Evolutionary conservation across 1,139 yeast species (phyloP).

Genomic region (Magnusiomyces fungicola): DNA sequence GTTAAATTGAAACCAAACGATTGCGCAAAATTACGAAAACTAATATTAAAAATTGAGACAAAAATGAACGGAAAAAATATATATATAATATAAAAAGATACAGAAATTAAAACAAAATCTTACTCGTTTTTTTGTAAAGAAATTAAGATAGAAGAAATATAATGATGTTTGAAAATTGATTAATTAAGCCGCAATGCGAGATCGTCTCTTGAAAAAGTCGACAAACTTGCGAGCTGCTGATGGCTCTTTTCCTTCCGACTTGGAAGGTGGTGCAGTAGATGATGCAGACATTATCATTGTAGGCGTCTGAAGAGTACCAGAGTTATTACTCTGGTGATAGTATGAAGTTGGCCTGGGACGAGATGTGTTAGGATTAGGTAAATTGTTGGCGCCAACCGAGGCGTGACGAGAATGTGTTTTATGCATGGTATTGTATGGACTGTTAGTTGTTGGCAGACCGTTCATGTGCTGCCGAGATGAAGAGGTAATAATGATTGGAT

Average conservation of each 20-base stretch:
- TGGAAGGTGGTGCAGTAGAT: neutral
- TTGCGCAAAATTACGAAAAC: too few species aligned
- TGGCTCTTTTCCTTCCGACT: constrained; percentile 1
- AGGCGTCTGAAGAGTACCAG: neutral
- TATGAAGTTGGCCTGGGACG: neutral
- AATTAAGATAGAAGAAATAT: too few species aligned
- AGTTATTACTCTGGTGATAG: neutral
- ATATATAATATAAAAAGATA: too few species aligned
- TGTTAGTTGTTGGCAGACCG: neutral
- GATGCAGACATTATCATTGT: neutral
- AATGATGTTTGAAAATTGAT: too few species aligned
- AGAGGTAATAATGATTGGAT: neutral
- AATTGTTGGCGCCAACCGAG: neutral
- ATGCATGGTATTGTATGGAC: too few species aligned
- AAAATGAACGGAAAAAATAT: too few species aligned
- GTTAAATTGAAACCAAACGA: too few species aligned
- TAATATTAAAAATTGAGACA: too few species aligned
- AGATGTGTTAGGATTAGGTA: neutral
- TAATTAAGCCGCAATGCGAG: constrained; percentile 9
- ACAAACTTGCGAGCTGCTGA: constrained; percentile 18
- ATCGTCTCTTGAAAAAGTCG: constrained; percentile 24
- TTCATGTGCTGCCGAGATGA: neutral
- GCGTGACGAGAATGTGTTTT: neutral
- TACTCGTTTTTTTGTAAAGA: too few species aligned
- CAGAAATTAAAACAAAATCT: too few species aligned